Evolutionary conservation across 345 rosid genomes (phyloP).

Genomic region (Salix exigua): DNA sequence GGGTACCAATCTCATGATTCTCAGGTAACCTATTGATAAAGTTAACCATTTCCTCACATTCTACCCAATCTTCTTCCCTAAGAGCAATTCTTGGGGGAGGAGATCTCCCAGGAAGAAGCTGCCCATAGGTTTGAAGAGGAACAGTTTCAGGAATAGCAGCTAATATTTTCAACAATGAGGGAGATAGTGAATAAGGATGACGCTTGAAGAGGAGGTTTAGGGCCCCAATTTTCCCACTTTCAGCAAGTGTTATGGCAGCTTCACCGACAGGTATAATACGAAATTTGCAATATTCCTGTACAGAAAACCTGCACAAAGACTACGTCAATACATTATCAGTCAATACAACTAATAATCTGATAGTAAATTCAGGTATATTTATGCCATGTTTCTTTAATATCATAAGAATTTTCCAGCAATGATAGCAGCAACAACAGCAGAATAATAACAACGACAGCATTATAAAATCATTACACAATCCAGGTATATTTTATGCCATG

Average conservation of each 20-base stretch:
- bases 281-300: slow-evolving; percentile 81
- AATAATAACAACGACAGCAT: background rate
- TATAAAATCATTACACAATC: background rate
- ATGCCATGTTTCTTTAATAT: background rate
- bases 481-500: background rate
- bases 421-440: background rate
- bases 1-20: slow-evolving; percentile 39
- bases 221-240: slow-evolving; percentile 94
- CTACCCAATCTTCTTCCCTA: slow-evolving; percentile 99
- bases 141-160: slow-evolving; percentile 89
- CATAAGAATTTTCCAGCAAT: background rate
- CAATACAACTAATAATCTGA: slow-evolving; percentile 4
- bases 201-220: slow-evolving; percentile 88
- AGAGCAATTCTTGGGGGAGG: slow-evolving; percentile 59
- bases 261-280: slow-evolving; percentile 60
- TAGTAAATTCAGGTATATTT: background rate
- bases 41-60: slow-evolving; percentile 68
- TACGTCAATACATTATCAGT: slow-evolving; percentile 43
- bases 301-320: slow-evolving; percentile 67
- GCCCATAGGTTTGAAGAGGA: slow-evolving; percentile 78
- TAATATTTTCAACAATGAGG: slow-evolving; percentile 60
- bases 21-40: slow-evolving; percentile 56
- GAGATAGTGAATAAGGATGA: slow-evolving; percentile 77
- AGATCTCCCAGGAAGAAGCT: slow-evolving; percentile 86
- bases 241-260: slow-evolving; percentile 75